phyloP scores from a whole-genome alignment of 495 filamentous ascomycete genomes.

The Neurospora sp. region DNA sequence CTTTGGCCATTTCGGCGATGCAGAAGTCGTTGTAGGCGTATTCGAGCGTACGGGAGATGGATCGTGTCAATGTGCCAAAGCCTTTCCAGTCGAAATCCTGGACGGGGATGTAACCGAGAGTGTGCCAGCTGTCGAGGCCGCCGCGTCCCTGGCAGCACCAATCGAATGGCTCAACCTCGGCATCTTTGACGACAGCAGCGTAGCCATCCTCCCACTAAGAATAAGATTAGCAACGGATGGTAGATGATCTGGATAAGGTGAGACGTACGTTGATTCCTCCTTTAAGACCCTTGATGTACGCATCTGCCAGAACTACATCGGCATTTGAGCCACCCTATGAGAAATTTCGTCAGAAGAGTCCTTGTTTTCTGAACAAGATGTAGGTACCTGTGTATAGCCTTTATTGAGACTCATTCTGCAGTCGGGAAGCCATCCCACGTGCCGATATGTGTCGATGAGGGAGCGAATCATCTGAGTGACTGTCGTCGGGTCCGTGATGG shows the following conservation, averaged over 20 bases:
- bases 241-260: neutral
- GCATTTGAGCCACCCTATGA: constrained; percentile 61
- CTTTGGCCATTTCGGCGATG: constrained; percentile 52
- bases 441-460: constrained; percentile 60
- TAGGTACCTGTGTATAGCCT: constrained; percentile 51
- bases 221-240: neutral
- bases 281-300: constrained; percentile 55
- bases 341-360: neutral
- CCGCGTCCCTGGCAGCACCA: constrained; percentile 65
- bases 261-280: constrained; percentile 47
- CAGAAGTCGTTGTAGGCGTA: constrained; percentile 73
- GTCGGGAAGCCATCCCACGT: constrained; percentile 60
- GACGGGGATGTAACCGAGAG: constrained; percentile 56
- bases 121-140: constrained; percentile 58
- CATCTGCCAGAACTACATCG: constrained; percentile 62
- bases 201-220: constrained; percentile 57
- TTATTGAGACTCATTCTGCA: constrained; percentile 55
- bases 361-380: neutral
- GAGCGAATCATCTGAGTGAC: constrained; percentile 58
- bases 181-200: constrained; percentile 63
- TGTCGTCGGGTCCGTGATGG: constrained; percentile 52
- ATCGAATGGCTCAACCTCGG: constrained; percentile 60
- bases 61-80: constrained; percentile 58
- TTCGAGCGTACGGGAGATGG: constrained; percentile 62
- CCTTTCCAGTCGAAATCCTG: constrained; percentile 60